A percentile compares a stretch with the other conserved stretches of the same genome.
Conservation (phyloP, 2,329 filamentous ascomycete genomes). For the Domatiomyces catenatus region DNA sequence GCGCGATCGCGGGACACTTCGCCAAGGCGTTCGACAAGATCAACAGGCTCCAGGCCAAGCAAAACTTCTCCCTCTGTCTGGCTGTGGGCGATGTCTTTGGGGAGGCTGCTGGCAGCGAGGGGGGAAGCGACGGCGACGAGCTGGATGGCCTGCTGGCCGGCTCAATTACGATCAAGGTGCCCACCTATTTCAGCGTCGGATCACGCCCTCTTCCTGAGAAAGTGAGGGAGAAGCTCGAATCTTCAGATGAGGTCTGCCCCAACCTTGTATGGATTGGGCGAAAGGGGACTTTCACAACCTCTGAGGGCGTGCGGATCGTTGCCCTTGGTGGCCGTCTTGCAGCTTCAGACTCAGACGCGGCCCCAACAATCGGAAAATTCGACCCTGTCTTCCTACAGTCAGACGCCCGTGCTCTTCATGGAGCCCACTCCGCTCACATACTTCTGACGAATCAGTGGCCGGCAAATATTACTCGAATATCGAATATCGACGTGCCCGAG, state of each 20-base stretch:
- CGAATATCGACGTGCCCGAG: slow-evolving; percentile 46
- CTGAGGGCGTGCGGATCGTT: slow-evolving; percentile 78
- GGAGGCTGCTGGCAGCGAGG: slow-evolving; percentile 31
- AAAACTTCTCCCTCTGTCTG: slow-evolving; percentile 73
- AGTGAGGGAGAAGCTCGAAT: slow-evolving; percentile 58
- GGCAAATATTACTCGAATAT: slow-evolving; percentile 51
- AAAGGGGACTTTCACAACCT: slow-evolving; percentile 72
- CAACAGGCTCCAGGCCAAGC: slow-evolving; percentile 65
- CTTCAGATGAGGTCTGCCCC: slow-evolving; percentile 60
- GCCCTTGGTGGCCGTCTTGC: slow-evolving; percentile 59
- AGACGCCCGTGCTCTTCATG: slow-evolving; percentile 60
- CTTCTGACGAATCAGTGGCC: slow-evolving; percentile 82
- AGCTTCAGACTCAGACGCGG: slow-evolving; percentile 36
- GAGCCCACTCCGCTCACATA: slow-evolving; percentile 68
- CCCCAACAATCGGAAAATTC: slow-evolving; percentile 55
- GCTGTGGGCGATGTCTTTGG: slow-evolving; percentile 68
- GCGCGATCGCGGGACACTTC: slow-evolving; percentile 67
- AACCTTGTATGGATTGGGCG: slow-evolving; percentile 86
- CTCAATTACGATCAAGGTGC: slow-evolving; percentile 57
- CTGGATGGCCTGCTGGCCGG: slow-evolving; percentile 55
- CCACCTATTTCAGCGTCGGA: slow-evolving; percentile 83
- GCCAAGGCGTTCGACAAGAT: slow-evolving; percentile 65
- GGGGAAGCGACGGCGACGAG: slow-evolving; percentile 33
- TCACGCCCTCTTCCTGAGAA: slow-evolving; percentile 52
- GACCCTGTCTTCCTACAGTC: slow-evolving; percentile 61